Conservation (phyloP, 1,139 yeast genomes). For the Pichia sp. region DNA sequence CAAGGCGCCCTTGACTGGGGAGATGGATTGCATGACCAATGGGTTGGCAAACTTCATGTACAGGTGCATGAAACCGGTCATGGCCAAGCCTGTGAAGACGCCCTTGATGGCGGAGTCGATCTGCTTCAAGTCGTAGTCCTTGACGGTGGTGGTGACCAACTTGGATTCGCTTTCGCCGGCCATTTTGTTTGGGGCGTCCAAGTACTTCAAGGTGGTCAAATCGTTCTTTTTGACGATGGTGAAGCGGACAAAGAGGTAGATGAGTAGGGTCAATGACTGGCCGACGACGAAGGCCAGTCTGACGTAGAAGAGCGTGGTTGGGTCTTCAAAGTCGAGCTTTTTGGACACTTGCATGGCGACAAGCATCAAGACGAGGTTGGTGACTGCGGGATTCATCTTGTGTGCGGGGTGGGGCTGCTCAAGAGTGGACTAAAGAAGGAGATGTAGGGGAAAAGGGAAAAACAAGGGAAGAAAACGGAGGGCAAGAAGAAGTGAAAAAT, state of each 20-base stretch:
- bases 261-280: conserved; percentile 58
- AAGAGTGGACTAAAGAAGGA: neutral
- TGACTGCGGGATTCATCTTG: conserved; percentile 75
- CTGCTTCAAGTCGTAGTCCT: conserved; percentile 90
- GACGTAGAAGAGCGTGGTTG: conserved; percentile 67
- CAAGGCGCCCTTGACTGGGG: conserved; percentile 84
- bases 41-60: conserved; percentile 99
- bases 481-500: no score
- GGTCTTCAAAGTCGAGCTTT: conserved; percentile 85
- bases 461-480: no score
- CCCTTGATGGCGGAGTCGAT: conserved; percentile 74
- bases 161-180: conserved; percentile 71
- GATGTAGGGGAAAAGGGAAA: no score
- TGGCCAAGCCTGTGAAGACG: conserved; percentile 83
- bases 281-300: conserved; percentile 69
- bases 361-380: conserved; percentile 87
- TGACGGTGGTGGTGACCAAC: conserved; percentile 81
- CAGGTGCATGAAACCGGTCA: conserved; percentile 98
- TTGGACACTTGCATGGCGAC: conserved; percentile 96
- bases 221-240: conserved; percentile 75
- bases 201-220: conserved; percentile 85
- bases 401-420: neutral
- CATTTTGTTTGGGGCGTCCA: conserved; percentile 80
- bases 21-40: conserved; percentile 86
- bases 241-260: conserved; percentile 62